Conservation (phyloP, 192 early-diverging fungal species). For the Coemansia sp. region DNA sequence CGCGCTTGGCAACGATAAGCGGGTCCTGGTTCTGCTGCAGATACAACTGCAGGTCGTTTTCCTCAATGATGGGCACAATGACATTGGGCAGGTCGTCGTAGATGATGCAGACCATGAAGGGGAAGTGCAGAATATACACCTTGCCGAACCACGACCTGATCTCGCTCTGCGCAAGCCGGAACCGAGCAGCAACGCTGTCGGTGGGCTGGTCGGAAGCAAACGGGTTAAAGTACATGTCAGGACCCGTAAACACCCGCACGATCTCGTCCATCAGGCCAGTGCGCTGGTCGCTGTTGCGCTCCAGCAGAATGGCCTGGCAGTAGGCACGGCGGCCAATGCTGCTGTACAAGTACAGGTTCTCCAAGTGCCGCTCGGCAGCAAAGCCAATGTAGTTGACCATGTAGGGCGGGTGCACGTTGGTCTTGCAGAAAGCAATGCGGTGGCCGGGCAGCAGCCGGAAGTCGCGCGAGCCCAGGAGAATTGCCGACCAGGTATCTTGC, state of each 20-base stretch:
- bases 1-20: slow-evolving; percentile 48
- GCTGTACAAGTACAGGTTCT: slow-evolving; percentile 62
- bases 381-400: slow-evolving; percentile 63
- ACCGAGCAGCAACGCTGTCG: not conserved
- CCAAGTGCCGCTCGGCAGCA: slow-evolving; percentile 65
- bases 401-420: slow-evolving; percentile 60
- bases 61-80: slow-evolving; percentile 52
- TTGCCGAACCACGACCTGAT: slow-evolving; percentile 63
- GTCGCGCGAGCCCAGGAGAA: slow-evolving; percentile 57
- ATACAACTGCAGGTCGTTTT: slow-evolving; percentile 55
- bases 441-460: slow-evolving; percentile 57
- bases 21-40: slow-evolving; percentile 56
- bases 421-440: slow-evolving; percentile 55
- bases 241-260: slow-evolving; percentile 54
- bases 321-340: slow-evolving; percentile 57
- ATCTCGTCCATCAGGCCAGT: slow-evolving; percentile 50
- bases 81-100: slow-evolving; percentile 62
- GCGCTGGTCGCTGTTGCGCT: slow-evolving; percentile 38
- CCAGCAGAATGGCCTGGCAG: slow-evolving; percentile 34
- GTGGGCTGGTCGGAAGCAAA: slow-evolving; percentile 19
- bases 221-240: slow-evolving; percentile 67
- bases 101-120: slow-evolving; percentile 63
- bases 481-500: slow-evolving; percentile 71
- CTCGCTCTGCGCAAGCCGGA: slow-evolving; percentile 25
- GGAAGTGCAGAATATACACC: slow-evolving; percentile 62